Evolutionary conservation across 139 green algal species (phyloP), one percentile per base, ranked within the genome.

Genomic region (Diplosphaera chodatii): DNA sequence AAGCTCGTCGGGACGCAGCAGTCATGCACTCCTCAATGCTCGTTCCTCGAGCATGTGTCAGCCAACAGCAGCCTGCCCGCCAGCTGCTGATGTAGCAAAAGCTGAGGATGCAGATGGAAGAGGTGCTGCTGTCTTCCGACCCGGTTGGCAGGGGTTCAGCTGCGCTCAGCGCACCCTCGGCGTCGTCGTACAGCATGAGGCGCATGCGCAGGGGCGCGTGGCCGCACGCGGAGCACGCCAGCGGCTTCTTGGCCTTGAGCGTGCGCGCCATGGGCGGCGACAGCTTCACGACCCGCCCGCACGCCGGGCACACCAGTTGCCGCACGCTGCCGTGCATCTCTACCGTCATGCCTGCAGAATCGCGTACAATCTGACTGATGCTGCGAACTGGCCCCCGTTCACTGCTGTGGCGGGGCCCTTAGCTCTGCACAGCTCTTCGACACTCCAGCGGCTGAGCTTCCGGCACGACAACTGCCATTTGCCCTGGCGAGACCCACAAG

Each of bases 111-210:
- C n/a, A n/a, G n/a, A n/a, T n/a, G n/a, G n/a, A n/a, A n/a, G n/a
- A n/a, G n/a, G n/a, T n/a, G n/a, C n/a, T n/a, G n/a, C n/a, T n/a
- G n/a, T n/a, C n/a, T n/a, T n/a, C n/a, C n/a, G n/a, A n/a, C n/a
- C n/a, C n/a, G n/a, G n/a, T n/a, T n/a, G n/a, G n/a, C n/a, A n/a
- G n/a, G n/a, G n/a, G n/a, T n/a, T n/a, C n/a, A n/a, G n/a, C n/a
- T n/a, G n/a, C n/a, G n/a, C n/a, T n/a, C n/a, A 56, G 37, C 41
- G 82, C 82, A 64, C 84, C 86, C 72, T 96, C 80, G n/a, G 86
- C 86, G 59, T 97, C 92, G 41, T 93, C 91, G 71, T 97, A 97
- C 77, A 97, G 78, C 88, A 97, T 95, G 66, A 97, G 82, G 48
- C 88, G 83, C 31, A 73, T 82, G 34, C 84, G 77, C 31, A 80